phyloP scores from a whole-genome alignment of 2,329 filamentous ascomycete genomes.

The Penicillium sp. region DNA sequence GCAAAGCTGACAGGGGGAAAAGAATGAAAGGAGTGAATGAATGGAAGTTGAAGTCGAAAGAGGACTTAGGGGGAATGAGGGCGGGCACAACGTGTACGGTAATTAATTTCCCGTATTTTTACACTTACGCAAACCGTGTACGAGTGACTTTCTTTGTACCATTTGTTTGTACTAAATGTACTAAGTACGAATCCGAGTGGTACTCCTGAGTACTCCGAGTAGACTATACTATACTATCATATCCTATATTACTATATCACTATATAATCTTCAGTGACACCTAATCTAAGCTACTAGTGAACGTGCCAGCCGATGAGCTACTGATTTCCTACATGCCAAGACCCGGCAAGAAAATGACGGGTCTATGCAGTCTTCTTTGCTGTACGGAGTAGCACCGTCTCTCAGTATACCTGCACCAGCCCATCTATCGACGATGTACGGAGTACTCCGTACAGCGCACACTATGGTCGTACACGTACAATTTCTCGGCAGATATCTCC shows the following conservation, averaged over 20 bases:
- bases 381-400: too few relatives aligned
- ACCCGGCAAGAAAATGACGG: neutral
- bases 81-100: slow-evolving; percentile 19
- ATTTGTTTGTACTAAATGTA: too few relatives aligned
- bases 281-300: neutral
- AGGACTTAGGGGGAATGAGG: slow-evolving; percentile 17
- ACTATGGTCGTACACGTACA: neutral
- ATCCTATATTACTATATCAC: too few relatives aligned
- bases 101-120: neutral
- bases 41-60: slow-evolving; percentile 17
- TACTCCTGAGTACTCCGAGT: too few relatives aligned
- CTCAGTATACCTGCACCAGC: neutral
- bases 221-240: too few relatives aligned
- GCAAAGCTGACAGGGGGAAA: slow-evolving; percentile 18
- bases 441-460: neutral
- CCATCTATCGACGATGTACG: neutral
- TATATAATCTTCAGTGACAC: too few relatives aligned
- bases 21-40: slow-evolving; percentile 29
- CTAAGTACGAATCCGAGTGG: too few relatives aligned
- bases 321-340: neutral
- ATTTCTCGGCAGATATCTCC: neutral
- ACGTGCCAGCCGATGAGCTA: neutral
- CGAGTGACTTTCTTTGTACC: too few relatives aligned
- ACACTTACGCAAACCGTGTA: too few relatives aligned
- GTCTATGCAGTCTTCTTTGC: neutral